phyloP scores from a whole-genome alignment of 768 basidiomycete genomes.

The Phlebiopsis flavidoalba region DNA sequence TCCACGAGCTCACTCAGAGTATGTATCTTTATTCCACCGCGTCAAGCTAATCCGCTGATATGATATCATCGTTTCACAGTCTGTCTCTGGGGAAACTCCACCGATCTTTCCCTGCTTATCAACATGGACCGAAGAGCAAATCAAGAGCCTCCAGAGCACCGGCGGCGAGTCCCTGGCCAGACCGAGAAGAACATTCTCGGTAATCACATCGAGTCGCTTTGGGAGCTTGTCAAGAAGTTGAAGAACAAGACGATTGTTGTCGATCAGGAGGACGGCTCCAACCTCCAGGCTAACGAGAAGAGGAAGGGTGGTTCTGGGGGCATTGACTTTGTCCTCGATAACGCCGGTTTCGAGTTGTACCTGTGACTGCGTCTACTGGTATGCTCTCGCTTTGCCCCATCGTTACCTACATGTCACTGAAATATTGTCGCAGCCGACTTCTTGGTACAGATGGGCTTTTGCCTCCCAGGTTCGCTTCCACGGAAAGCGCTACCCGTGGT shows the following conservation, averaged over 20 bases:
- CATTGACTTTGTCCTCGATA: slow-evolving; percentile 74
- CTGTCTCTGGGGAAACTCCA: slow-evolving; percentile 96
- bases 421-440: slow-evolving; percentile 63
- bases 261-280: neutral
- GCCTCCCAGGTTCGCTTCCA: slow-evolving; percentile 87
- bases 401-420: neutral
- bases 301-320: slow-evolving; percentile 32
- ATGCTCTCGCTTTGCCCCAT: slow-evolving; percentile 16
- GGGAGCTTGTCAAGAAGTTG: slow-evolving; percentile 69
- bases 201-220: slow-evolving; percentile 68
- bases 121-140: slow-evolving; percentile 98
- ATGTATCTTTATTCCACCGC: slow-evolving; percentile 13
- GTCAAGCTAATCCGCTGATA: neutral
- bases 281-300: slow-evolving; percentile 6
- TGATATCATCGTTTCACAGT: slow-evolving; percentile 38
- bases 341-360: slow-evolving; percentile 85
- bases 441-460: slow-evolving; percentile 83
- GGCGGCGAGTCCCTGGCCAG: slow-evolving; percentile 94
- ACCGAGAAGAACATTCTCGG: slow-evolving; percentile 96
- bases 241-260: slow-evolving; percentile 55
- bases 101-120: slow-evolving; percentile 90
- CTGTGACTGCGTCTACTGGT: slow-evolving; percentile 87
- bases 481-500: slow-evolving; percentile 94
- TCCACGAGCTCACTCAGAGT: slow-evolving; percentile 91
- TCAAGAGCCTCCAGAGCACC: slow-evolving; percentile 92